Base-by-base conservation (phyloP, 108 stramenopile species). In the Bacterosira constricta region DNA sequence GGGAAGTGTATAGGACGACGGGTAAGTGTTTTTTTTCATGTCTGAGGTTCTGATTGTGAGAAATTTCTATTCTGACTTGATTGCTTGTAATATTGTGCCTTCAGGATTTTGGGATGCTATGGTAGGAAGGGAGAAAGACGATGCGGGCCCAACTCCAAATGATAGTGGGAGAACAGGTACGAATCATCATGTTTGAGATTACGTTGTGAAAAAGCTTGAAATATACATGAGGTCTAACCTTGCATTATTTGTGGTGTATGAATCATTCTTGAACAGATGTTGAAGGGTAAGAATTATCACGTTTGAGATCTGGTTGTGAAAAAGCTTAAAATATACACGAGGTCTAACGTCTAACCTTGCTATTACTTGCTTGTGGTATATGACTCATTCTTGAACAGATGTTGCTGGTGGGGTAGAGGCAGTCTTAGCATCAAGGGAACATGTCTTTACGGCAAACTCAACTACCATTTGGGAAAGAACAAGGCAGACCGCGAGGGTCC, bases 381-480 rank as follows among this genome's bases (percentile, higher is more conserved):
- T 47, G 46, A 47, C 20, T 47, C 15, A 23, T 47, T 18, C 23
- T 47, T 12, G 46, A 15, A 72, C 75, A 49, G 78, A 18, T 83
- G 83, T 32, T 83, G 83, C 38, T 83, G 74, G 75, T 83, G 83
- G 83, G 83, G 83, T 18, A 59, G 83, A 13, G 83, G 83, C 18
- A 63, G 69, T 32, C 53, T 83, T 23, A 32, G 63, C 23, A 80
- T 76, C 42, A 76, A 69, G 23, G 83, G 83, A 1, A 77, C 75
- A 4, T 83, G 83, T 41, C 50, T 80, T 17, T 66, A 77, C 18
- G 83, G 83, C 10, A 83, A 80, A 52, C 37, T 80, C 4, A 80
- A 80, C 34, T 75, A 80, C 44, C 70, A 76, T 35, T 25, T 80
- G 2, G 79, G 79, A n/a, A 74, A 70, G 21, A 63, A 55, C 34